Base-by-base conservation (phyloP, 345 rosid genomes). In the Litchi chinensis region DNA sequence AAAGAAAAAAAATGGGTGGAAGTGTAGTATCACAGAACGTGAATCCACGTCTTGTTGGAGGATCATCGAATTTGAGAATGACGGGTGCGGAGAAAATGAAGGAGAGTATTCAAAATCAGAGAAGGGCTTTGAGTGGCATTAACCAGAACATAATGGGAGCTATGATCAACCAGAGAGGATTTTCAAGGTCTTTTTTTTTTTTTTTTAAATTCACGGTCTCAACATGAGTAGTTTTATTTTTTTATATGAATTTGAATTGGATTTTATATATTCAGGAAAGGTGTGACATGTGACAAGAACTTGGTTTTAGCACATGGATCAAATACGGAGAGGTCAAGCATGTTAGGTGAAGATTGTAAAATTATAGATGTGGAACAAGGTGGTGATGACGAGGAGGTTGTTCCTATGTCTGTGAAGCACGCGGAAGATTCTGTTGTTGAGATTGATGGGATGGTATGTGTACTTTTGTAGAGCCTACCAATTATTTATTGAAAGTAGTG, bases 371-470 rank as follows among this genome's bases (percentile, higher is more conserved):
- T 72, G 46, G 95, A 87, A 71, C 88, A 85, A 5, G 81, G 78
- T 54, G 59, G 18, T 15, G 59, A 54, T 5, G n/a, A 54, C 32
- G 83, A 84, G 68, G 83, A 79, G 40, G 60, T 71, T 74, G 93
- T 89, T 63, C 93, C 97, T 28, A 91, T 93, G 94, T 86, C 80
- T 57, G 71, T 90, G 60, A 95, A 94, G 81, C 87, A 89, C 60
- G 80, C 87, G 32, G 89, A 81, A 83, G 76, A 79, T 52, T 84
- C 75, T 63, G 79, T 63, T 15, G 77, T 60, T 72, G 91, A 86
- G 79, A 67, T 79, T 77, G 87, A 93, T 78, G 73, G 79, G 59
- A 83, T 88, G 93, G 98, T 91, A 90, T 63, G 22, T 24, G 8
- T 65, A 9, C 6, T 60, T 60, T 3, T n/a, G 37, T 65, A 10